Evolutionary conservation across 176 grass and related monocot species (phyloP), one percentile per base, ranked within the genome.

Genomic region (Saccharum spontaneum): DNA sequence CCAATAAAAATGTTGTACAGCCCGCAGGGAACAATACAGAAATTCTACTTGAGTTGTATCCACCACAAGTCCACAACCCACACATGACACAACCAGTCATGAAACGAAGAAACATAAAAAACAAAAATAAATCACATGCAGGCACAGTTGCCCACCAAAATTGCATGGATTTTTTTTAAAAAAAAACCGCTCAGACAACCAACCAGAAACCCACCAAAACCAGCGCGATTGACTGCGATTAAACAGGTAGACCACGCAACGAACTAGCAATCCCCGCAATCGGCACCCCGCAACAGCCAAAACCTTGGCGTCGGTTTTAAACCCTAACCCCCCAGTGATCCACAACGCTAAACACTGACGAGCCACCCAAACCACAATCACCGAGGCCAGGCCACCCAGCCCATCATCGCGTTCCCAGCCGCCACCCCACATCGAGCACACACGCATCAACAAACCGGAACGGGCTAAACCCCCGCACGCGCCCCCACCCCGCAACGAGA

Each of bases 261-360:
- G 18, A 50, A 24, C 39, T 37, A 9, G 7, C 55, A 16, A 73
- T 30, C 36, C 30, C 76, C 11, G 11, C 55, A 20, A 72, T 28
- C 41, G n/a, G 81, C 73, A 17, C 52, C 66, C 40, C 73, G 22
- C 30, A 26, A 9, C 33, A 49, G 41, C 86, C 57, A 20, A 62
- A 55, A 57, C n/a, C 15, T 22, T 30, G 6, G 31, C 41, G n/a
- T 18, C 18, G 3, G 14, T 55, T 88, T 73, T 73, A 88, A 88
- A 88, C 81, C 87, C 87, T 84, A 79, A 88, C 40, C 81, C 81
- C 75, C 80, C 31, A 10, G 52, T 33, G 65, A 88, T 83, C 86
- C 83, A 46, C 52, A 5, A 1, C 64, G 38, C 64, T 70, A 65
- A 88, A 88, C 66, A 67, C 75, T 59, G 22, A 6, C 33, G 73